Base-by-base conservation (phyloP, 805 yeast genomes). In the Millerozyma miso region DNA sequence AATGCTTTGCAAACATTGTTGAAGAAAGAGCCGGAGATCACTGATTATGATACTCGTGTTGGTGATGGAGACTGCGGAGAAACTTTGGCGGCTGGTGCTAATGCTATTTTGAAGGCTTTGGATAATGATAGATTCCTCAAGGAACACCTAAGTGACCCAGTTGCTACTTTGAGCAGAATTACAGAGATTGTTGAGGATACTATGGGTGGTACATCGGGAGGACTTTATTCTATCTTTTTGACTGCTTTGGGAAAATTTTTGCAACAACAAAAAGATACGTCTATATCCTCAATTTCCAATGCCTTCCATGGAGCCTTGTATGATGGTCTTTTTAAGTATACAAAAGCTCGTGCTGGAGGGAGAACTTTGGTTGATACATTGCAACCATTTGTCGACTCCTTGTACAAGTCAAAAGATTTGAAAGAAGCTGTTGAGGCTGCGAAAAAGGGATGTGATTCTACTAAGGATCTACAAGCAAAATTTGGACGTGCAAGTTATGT, bases 161-260 rank as follows among this genome's bases (percentile, higher is more conserved):
- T 77, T 14, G 70, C 80, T 40, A 78, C 85, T 0, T 60, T 87
- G 36, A 71, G 81, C n/a, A 78, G 78, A 50, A 74, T 90, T 38
- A 86, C 97, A 3, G 95, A 88, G 43, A 62, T 85, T 16, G 88
- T 90, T 31, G 97, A 90, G 59, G 80, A 80, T 43, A 80, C 80
- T n/a, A 91, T 91, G 97, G 98, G 97, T 41, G 98, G 98, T 39
- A 91, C 98, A 0, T 86, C 95, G 1, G 98, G 98, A 41, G 97
- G 97, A 1, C 64, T 90, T 32, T 90, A 90, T 62, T 85, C 96
- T 2, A 91, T 90, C 43, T 87, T 73, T 64, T 70, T 91, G 47
- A 80, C 95, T 31, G 88, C 95, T 1, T 73, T 90, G 46, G 84
- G 87, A 1, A 68, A 73, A 45, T 54, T 71, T 37, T 56, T 78